phyloP scores from a whole-genome alignment of 306 rosid species.

The Pterocarpus macrocarpus region DNA sequence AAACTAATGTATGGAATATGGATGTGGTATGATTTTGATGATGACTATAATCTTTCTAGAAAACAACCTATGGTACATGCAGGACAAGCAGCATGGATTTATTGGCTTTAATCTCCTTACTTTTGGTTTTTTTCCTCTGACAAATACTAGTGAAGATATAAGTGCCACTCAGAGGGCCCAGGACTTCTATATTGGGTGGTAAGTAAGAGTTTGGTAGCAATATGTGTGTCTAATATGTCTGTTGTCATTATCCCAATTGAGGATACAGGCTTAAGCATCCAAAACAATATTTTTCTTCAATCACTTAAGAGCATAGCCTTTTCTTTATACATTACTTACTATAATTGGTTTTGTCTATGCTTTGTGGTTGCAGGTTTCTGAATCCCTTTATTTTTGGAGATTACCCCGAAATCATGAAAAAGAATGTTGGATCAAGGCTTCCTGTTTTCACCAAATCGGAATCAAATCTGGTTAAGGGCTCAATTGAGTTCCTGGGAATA shows the following conservation, averaged over 20 bases:
- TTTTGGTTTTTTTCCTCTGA: slow-evolving; percentile 48
- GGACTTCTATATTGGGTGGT: slow-evolving; percentile 58
- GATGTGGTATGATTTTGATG: too few species aligned
- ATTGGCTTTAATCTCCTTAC: slow-evolving; percentile 56
- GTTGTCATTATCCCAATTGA: not conserved
- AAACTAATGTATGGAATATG: not conserved
- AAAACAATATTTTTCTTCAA: not conserved
- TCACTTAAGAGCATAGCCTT: not conserved
- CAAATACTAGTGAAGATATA: slow-evolving; percentile 50
- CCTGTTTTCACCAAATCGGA: slow-evolving; percentile 51
- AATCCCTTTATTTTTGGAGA: slow-evolving; percentile 64
- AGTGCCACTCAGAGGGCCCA: slow-evolving; percentile 58
- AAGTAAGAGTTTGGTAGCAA: not conserved
- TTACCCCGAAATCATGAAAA: slow-evolving; percentile 57
- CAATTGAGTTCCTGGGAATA: slow-evolving; percentile 63
- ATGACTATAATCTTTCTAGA: not conserved
- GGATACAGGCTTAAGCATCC: not conserved
- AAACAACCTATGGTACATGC: slow-evolving; percentile 6
- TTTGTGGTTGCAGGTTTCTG: slow-evolving; percentile 50
- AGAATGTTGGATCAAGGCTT: slow-evolving; percentile 58
- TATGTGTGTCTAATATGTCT: not conserved
- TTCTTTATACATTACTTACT: not conserved
- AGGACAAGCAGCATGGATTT: slow-evolving; percentile 59
- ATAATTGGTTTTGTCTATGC: not conserved
- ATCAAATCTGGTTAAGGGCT: slow-evolving; percentile 54